phyloP scores from a whole-genome alignment of 176 grass and related monocot species.

The Carex cristatella region DNA sequence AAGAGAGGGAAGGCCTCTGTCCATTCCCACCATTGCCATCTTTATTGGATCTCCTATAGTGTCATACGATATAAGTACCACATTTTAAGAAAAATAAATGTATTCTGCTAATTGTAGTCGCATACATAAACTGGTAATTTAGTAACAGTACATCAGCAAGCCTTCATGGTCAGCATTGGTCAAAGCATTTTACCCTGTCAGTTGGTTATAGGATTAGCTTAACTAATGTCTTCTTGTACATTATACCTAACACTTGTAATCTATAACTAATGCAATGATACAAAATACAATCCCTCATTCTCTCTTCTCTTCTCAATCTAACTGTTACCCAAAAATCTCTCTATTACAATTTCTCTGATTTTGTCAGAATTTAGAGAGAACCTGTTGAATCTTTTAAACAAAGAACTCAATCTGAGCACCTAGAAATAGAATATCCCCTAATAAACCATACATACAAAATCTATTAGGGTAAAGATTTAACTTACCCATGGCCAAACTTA shows the following conservation, averaged over 20 bases:
- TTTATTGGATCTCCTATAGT: slow-evolving; percentile 69
- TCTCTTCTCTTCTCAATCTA: no score
- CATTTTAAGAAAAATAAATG: neutral
- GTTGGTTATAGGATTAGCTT: no score
- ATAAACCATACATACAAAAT: neutral
- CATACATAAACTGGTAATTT: slow-evolving; percentile 5
- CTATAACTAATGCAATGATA: no score
- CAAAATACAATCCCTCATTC: no score
- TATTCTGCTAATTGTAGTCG: neutral
- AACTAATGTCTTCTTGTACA: no score
- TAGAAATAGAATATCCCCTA: neutral
- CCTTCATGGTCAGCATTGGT: no score
- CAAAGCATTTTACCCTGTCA: no score
- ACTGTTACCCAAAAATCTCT: no score
- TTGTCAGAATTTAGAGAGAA: neutral
- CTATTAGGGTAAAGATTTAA: no score
- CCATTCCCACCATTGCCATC: slow-evolving; percentile 69
- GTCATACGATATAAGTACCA: slow-evolving; percentile 4
- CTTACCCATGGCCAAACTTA: slow-evolving; percentile 88
- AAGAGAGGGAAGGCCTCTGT: slow-evolving; percentile 50
- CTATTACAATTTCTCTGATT: no score
- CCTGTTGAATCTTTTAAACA: neutral
- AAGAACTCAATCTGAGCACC: neutral
- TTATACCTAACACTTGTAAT: no score
- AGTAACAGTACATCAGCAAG: no score